Evolutionary conservation across 164 flowering plant genomes (phyloP), one percentile per base, ranked within the genome.

Genomic region (Vitis cinerea): DNA sequence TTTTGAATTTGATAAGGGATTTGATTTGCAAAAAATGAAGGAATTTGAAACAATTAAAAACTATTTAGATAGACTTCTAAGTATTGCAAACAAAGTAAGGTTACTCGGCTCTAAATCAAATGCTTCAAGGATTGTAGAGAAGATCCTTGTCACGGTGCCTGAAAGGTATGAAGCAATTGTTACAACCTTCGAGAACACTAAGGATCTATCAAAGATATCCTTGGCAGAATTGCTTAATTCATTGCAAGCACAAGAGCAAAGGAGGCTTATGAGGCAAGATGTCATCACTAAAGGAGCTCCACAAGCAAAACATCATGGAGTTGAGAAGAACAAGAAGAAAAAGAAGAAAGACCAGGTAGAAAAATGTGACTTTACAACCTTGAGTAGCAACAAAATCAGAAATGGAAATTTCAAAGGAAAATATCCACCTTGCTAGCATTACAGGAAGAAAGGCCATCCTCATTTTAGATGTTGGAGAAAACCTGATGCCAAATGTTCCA

Each of bases 1-100:
- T 66, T 8, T 49, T 66, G 59, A 66, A 66, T 54, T 54, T 54
- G 8, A 27, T 66, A 27, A 53, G 59, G 69, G 51, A 66, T 62
- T 62, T 16, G 60, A 62, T 31, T 9, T 70, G 51, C 51, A 61
- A 6, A 31, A 31, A 6, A 31, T 31, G 44, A 31, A 31, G 7
- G 44, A 31, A 31, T 31, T 0, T 31, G 44, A 31, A 6, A 31
- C 44, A 31, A 31, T 31, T 6, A 31, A 31, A 31, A 7, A 37
- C 4, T 37, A 37, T 6, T 37, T 0, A 37, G 0, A 37, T 6
- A 3, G 44, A 37, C 7, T 0, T 3, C 7, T 37, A 0, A 3
- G 58, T 8, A 71, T 71, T 47, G 68, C 23, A 0, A 71, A 63
- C 47, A 63, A 64, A 13, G 48, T 71, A 8, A 71, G 13, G 10